These are phyloP conservation scores for Penstemon barbatus DNA, from an alignment of 257 asterid genomes.

Conservation along the genomic window DNA sequence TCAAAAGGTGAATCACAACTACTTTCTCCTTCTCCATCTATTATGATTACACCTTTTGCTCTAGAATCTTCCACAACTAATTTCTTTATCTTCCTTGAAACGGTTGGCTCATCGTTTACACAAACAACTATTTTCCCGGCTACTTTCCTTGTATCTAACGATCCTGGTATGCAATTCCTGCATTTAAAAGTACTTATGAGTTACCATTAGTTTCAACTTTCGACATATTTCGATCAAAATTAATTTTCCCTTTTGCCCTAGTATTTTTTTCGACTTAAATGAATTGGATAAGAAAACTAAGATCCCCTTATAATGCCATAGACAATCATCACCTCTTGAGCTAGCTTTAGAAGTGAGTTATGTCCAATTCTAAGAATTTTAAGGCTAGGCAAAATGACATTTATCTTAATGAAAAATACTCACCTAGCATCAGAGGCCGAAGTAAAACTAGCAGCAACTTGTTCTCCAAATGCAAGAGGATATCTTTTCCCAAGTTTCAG, in stretches of 20 bases:
- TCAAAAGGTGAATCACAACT: conserved; percentile 43
- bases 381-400: background rate
- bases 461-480: conserved; percentile 57
- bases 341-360: no score
- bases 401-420: background rate
- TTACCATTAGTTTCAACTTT: background rate
- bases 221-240: background rate
- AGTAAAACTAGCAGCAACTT: conserved; percentile 44
- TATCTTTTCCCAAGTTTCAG: conserved; percentile 33
- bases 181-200: conserved; percentile 1
- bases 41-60: conserved; percentile 61
- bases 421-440: conserved; percentile 63
- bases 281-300: no score
- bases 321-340: no score
- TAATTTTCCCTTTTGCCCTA: no score
- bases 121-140: conserved; percentile 69
- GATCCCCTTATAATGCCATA: no score
- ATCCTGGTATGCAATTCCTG: conserved; percentile 74
- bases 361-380: no score
- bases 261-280: no score
- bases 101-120: conserved; percentile 41
- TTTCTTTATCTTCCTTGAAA: conserved; percentile 52
- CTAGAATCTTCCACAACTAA: conserved; percentile 61
- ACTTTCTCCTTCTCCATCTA: conserved; percentile 41
- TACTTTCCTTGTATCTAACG: conserved; percentile 52